Percentiles rank a stretch among this genome's conserved stretches.
These are phyloP conservation scores for Phialocephala sp. DNA, from an alignment of 2,329 filamentous ascomycete genomes.

Conservation along the genomic window DNA sequence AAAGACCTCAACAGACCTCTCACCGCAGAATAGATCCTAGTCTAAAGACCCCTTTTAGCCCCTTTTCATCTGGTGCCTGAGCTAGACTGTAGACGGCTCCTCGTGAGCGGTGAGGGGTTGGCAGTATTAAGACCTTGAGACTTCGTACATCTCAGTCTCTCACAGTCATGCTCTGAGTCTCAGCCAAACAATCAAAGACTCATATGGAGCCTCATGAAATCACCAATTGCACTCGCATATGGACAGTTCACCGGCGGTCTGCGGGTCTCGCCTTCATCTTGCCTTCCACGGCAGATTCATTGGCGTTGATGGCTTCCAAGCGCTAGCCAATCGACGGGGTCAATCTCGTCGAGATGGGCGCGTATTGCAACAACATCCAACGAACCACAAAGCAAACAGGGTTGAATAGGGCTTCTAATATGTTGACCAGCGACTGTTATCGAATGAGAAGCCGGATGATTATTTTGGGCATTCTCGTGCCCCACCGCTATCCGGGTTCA, in stretches of 20 bases:
- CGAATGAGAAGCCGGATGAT: conserved; percentile 36
- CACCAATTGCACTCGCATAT: conserved; percentile 7
- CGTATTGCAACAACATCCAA: conserved; percentile 38
- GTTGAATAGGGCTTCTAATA: conserved; percentile 25
- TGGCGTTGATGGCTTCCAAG: conserved; percentile 25
- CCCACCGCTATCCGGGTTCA: conserved; percentile 21
- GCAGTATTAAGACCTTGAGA: neutral
- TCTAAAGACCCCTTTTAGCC: neutral
- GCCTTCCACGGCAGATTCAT: conserved; percentile 18
- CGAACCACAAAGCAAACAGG: conserved; percentile 29
- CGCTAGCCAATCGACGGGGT: conserved; percentile 25
- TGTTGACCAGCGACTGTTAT: conserved; percentile 33
- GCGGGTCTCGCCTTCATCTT: conserved; percentile 2
- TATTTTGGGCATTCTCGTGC: conserved; percentile 29
- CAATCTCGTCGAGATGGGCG: conserved; percentile 32
- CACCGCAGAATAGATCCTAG: neutral
- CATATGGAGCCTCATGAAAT: neutral
- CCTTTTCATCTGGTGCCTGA: neutral
- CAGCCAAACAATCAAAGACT: conserved; percentile 12
- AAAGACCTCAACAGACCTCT: neutral
- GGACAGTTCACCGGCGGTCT: neutral
- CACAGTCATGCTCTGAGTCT: neutral
- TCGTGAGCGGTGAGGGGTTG: neutral
- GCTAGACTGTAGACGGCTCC: neutral
- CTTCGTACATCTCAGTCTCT: neutral